Conservation (phyloP, 306 rosid species). For the Cicer pinnatifidum region DNA sequence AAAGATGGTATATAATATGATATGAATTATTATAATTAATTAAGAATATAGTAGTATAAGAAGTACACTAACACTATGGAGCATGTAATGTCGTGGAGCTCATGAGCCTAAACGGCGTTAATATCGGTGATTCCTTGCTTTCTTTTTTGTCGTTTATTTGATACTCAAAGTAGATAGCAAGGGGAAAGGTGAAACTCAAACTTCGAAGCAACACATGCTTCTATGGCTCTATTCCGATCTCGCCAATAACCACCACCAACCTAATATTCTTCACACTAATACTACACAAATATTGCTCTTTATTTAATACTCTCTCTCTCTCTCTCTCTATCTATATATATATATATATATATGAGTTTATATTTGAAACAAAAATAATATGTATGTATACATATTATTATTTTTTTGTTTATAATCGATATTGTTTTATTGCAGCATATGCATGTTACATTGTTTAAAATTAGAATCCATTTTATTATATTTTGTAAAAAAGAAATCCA, state of each 20-base stretch:
- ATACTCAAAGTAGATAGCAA: constrained; percentile 65
- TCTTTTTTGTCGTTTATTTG: constrained; percentile 81
- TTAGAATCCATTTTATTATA: background rate
- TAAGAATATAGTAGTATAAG: background rate
- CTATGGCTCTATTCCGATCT: constrained; percentile 69
- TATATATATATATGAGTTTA: too few relatives aligned
- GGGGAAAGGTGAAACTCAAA: constrained; percentile 56
- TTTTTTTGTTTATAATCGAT: too few relatives aligned
- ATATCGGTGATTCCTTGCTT: constrained; percentile 90
- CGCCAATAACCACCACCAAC: constrained; percentile 56
- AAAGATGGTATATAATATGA: too few relatives aligned
- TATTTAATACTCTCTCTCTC: too few relatives aligned
- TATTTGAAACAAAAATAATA: too few relatives aligned
- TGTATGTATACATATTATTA: too few relatives aligned
- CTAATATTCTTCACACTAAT: constrained; percentile 59
- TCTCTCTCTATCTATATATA: too few relatives aligned
- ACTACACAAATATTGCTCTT: background rate
- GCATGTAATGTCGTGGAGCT: constrained; percentile 65
- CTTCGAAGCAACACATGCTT: constrained; percentile 83
- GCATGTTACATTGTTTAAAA: background rate
- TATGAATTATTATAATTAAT: background rate
- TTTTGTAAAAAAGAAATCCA: too few relatives aligned
- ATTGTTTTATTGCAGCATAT: background rate
- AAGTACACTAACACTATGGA: constrained; percentile 18
- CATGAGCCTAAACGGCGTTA: constrained; percentile 97